Percentiles rank a stretch among this genome's conserved stretches.
phyloP scores from a whole-genome alignment of 139 green algal species.

The Yamagishiella unicocca region DNA sequence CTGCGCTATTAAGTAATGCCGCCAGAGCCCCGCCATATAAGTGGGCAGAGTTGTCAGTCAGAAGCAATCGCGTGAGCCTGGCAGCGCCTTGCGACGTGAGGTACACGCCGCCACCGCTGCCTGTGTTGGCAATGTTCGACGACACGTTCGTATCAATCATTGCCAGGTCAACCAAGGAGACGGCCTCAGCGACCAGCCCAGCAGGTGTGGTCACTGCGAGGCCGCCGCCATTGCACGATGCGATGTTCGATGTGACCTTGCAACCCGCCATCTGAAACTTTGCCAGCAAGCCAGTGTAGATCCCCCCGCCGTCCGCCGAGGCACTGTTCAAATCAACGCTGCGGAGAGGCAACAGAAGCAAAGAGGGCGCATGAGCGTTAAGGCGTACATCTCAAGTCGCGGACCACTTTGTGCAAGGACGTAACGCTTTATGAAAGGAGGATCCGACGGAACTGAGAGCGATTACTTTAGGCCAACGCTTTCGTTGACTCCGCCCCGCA shows the following conservation, averaged over 20 bases:
- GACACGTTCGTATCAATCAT: too few species aligned
- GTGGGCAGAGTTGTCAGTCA: too few species aligned
- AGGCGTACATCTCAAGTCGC: too few species aligned
- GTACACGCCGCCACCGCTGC: background rate
- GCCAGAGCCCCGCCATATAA: too few species aligned
- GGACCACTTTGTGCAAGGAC: background rate
- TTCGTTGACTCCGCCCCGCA: too few species aligned
- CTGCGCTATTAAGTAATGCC: too few species aligned
- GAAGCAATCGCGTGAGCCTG: too few species aligned
- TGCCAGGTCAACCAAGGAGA: too few species aligned
- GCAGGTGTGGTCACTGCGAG: background rate
- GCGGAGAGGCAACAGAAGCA: background rate
- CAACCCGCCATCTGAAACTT: background rate
- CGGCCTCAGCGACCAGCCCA: too few species aligned
- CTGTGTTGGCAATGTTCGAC: background rate
- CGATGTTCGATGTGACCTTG: background rate
- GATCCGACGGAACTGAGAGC: too few species aligned
- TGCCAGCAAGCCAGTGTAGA: background rate
- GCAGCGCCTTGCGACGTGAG: background rate
- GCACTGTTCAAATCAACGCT: background rate
- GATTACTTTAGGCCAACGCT: too few species aligned
- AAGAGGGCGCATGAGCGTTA: background rate
- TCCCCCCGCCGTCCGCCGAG: background rate
- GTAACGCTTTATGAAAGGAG: background rate
- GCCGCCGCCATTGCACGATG: background rate